phyloP scores from a whole-genome alignment of 2,329 filamentous ascomycete species.

The Hypoxylon sp. region DNA sequence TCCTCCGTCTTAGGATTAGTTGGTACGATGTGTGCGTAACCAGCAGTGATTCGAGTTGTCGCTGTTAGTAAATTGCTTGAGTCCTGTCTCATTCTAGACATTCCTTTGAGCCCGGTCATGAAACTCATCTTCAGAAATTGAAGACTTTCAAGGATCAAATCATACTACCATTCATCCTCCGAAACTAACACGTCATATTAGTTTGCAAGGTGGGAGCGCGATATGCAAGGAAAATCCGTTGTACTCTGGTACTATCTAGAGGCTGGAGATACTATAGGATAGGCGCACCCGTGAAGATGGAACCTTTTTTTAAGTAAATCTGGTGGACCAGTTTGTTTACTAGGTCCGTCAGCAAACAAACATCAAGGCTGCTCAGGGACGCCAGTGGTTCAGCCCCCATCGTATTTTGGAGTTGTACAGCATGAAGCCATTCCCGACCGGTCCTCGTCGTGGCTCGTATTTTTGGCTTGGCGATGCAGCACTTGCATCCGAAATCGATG shows the following conservation, averaged over 20 bases:
- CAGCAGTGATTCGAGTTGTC: background rate
- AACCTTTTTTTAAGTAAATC: background rate
- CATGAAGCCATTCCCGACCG: constrained; percentile 31
- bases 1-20: background rate
- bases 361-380: background rate
- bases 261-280: background rate
- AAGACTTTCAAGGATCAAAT: background rate
- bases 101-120: background rate
- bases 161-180: background rate
- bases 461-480: constrained; percentile 41
- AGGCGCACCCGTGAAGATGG: background rate
- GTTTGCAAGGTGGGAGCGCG: background rate
- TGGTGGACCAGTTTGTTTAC: background rate
- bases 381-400: constrained; percentile 18
- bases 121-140: background rate
- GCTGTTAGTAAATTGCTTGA: background rate
- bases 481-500: constrained; percentile 28
- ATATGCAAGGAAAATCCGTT: background rate
- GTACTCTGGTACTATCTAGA: background rate
- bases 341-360: background rate
- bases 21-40: background rate
- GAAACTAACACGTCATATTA: background rate
- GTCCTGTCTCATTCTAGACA: background rate
- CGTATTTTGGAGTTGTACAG: constrained; percentile 30
- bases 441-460: constrained; percentile 40